phyloP scores from a whole-genome alignment of 805 yeast genomes.

The Wickerhamomyces bovis region DNA sequence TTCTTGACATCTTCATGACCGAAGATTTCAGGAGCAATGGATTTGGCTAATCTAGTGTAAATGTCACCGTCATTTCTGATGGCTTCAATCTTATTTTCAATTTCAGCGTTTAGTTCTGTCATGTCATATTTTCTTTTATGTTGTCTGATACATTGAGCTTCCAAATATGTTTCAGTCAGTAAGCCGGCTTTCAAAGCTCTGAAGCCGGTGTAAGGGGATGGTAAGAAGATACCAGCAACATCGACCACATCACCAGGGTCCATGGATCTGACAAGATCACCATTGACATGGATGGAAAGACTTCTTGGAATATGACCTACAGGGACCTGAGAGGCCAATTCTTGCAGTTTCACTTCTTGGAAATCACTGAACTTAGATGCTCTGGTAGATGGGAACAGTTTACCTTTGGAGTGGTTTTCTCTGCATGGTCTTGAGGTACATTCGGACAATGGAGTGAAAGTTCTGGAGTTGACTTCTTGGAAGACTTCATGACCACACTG shows the following conservation, averaged over 20 bases:
- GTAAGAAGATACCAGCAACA: slow-evolving; percentile 86
- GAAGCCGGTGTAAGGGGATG: slow-evolving; percentile 94
- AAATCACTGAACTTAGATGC: slow-evolving; percentile 94
- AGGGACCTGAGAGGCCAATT: slow-evolving; percentile 92
- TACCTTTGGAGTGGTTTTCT: slow-evolving; percentile 79
- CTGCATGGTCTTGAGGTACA: slow-evolving; percentile 80
- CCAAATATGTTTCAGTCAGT: slow-evolving; percentile 88
- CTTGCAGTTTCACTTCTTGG: slow-evolving; percentile 95
- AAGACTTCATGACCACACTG: slow-evolving; percentile 95
- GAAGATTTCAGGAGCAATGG: slow-evolving; percentile 96
- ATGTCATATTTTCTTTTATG: slow-evolving; percentile 83
- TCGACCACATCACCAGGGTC: slow-evolving; percentile 96
- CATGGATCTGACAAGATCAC: slow-evolving; percentile 79
- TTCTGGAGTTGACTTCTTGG: slow-evolving; percentile 84
- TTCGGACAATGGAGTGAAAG: slow-evolving; percentile 81
- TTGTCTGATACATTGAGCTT: slow-evolving; percentile 79
- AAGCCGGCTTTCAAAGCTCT: slow-evolving; percentile 89
- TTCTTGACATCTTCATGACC: slow-evolving; percentile 94
- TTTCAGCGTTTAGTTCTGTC: slow-evolving; percentile 50
- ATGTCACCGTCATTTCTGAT: slow-evolving; percentile 60
- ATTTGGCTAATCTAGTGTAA: slow-evolving; percentile 73
- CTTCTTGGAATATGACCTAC: slow-evolving; percentile 96
- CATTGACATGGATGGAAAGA: slow-evolving; percentile 81
- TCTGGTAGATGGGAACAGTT: slow-evolving; percentile 85
- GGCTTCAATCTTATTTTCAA: slow-evolving; percentile 47